Percentiles rank a stretch among this genome's conserved stretches.
phyloP scores from a whole-genome alignment of 257 asterid genomes.

The Hygrophila difformis region DNA sequence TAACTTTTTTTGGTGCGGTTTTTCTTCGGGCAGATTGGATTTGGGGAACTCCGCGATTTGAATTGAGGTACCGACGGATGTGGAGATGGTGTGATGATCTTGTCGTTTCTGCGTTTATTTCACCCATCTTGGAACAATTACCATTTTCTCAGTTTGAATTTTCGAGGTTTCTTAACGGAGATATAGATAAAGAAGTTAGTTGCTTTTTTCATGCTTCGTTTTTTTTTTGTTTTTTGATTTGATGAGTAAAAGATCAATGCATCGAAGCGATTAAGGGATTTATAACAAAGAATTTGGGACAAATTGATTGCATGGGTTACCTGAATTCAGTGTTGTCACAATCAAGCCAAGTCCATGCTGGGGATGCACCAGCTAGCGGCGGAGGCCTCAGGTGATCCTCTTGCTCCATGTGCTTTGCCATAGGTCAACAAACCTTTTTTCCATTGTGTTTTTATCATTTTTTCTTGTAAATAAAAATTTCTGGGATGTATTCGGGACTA shows the following conservation, averaged over 20 bases:
- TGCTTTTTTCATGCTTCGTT: background rate
- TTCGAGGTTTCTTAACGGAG: background rate
- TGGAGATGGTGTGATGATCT: constrained; percentile 22
- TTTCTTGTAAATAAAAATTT: too few relatives aligned
- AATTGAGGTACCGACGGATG: constrained; percentile 15
- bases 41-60: constrained; percentile 13
- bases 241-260: constrained; percentile 6
- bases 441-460: too few relatives aligned
- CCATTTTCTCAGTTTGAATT: constrained; percentile 13
- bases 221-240: constrained; percentile 10
- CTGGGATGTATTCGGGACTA: too few relatives aligned
- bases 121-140: background rate
- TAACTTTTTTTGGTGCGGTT: background rate
- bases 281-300: constrained; percentile 9
- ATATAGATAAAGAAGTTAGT: background rate
- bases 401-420: constrained; percentile 1
- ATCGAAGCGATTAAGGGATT: constrained; percentile 8
- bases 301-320: constrained; percentile 49
- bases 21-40: constrained; percentile 20
- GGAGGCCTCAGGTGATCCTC: constrained; percentile 66
- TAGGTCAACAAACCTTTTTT: background rate
- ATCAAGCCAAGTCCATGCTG: constrained; percentile 40
- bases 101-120: constrained; percentile 8
- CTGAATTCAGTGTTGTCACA: constrained; percentile 59
- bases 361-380: constrained; percentile 71